Base-by-base conservation (phyloP, 352 stramenopile genomes). In the Detonula confervacea region DNA sequence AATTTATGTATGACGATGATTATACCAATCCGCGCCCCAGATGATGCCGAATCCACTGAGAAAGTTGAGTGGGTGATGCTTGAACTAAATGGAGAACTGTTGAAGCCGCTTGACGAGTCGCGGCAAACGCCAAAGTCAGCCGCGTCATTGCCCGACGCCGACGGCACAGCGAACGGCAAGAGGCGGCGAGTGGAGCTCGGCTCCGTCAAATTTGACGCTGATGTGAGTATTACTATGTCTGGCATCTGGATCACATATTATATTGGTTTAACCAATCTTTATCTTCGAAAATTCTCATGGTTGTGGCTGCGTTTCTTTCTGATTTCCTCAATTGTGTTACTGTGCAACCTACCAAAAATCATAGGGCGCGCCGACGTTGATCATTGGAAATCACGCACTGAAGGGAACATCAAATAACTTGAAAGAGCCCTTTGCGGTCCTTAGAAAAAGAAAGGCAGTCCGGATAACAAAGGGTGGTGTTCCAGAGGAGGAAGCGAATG, bases 61-160 rank as follows among this genome's bases (percentile, higher is more conserved):
- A 56, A 82, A 25, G 27, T 71, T 16, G 87, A 92, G 73, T 92
- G 81, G 71, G 79, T 87, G 1, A 88, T 91, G 78, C 51, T 92
- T 24, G 84, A 92, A 77, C 65, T 92, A 25, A 92, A 92, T 67
- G 84, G 84, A 33, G 85, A 92, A 65, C 46, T 92, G 24, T 55
- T 90, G 42, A 56, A 78, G 37, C 85, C 85, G 16, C 24, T 77
- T 22, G 62, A 84, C 63, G 63, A 75, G 33, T n/a, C 37, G 16
- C 16, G 30, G 54, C 29, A 35, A 33, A 14, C 39, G 49, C 16
- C 47, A 20, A n/a, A 67, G 65, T 27, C 62, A 61, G 55, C 20
- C 8, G 22, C 29, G 4, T 77, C 35, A 27, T 22, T n/a, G 42
- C 29, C 22, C 47, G 14, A 24, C 56, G 64, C 30, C 25, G 25